Base-by-base conservation (phyloP, 257 asterid genomes). In the Salvia hispanica region DNA sequence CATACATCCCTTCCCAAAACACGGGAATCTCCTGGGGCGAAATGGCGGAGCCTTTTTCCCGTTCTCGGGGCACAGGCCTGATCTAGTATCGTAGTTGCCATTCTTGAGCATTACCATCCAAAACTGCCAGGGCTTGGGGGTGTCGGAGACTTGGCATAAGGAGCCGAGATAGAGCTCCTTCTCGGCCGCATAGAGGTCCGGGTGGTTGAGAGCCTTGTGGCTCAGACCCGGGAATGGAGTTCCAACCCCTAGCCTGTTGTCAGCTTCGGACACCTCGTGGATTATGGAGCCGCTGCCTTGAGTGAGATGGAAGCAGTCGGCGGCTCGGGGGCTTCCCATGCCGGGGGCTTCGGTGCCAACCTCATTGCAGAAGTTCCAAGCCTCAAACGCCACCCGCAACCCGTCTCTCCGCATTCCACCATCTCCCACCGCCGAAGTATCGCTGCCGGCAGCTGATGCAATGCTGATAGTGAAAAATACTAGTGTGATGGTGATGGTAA, bases 81-180 rank as follows among this genome's bases (percentile, higher is more conserved):
- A 83, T 51, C 42, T 57, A 4, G 91, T 76, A 79, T 87, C 91
- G 71, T 79, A 81, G 46, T 87, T 87, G 44, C 95, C 95, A 25
- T 81, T 87, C 37, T 84, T 87, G 62, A 87, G 53, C 95, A 87
- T 87, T 6, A 87, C 18, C 95, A 87, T 87, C 95, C 95, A 87
- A 73, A 87, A 87, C 12, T 87, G 91, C 91, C 88, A 88, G 11
- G 92, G 93, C 2, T 64, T 65, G 47, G 82, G 86, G 39, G 31
- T 62, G 76, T 87, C 92, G 28, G 78, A 40, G 13, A 88, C 83
- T 70, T 88, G 67, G 64, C 96, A 89, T 16, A 83, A 73, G 2
- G 83, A 75, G 40, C 95, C 95, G 9, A 89, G 70, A 61, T 83
- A 89, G 10, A 81, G 62, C 76, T 89, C 96, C 79, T 89, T 89